Base-by-base conservation (phyloP, 2,329 filamentous ascomycete species). In the Xylaria hypoxylon region DNA sequence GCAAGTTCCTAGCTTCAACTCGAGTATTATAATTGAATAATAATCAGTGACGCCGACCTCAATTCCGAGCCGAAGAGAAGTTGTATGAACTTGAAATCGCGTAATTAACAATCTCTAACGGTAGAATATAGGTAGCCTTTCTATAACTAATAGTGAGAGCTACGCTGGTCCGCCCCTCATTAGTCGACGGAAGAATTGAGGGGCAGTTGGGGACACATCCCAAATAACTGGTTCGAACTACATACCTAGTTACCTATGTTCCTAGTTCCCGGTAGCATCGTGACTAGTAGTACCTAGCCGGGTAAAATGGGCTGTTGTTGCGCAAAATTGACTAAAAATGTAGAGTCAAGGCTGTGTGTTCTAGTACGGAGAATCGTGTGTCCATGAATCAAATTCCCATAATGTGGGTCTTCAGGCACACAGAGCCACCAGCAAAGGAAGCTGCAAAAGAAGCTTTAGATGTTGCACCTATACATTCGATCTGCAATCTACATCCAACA, bases 161-260 rank as follows among this genome's bases (percentile, higher is more conserved):
- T 71, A 70, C 59, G 59, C 64, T 58, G 31, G 64, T 47, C 17
- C 5, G 55, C 67, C 64, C 64, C 69, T 65, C 64, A 64, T 53
- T 65, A 70, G 60, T 70, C 59, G 68, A 76, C 76, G 78, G 77
- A 79, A 75, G 71, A 78, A 79, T 78, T 79, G 77, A 78, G 76
- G 77, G 77, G 77, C 71, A 77, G 62, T 70, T 71, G 68, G 72
- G 62, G 62, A 70, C 68, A 31, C 33, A 53, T 31, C 42, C 38
- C 24, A 59, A 13, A 45, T 13, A 52, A 10, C 33, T 42, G 35
- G 33, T 35, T 58, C 51, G 24, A 58, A 42, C 50, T 40, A 57
- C 6, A 10, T 47, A 45, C 28, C 15, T 51, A 35, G 28, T 31
- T 31, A 26, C 5, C 3, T 62, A 56, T 22, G 48, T 57, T 44